These are phyloP conservation scores for Epichloe sibirici DNA, from an alignment of 2,329 filamentous ascomycete genomes.

Conservation along the genomic window DNA sequence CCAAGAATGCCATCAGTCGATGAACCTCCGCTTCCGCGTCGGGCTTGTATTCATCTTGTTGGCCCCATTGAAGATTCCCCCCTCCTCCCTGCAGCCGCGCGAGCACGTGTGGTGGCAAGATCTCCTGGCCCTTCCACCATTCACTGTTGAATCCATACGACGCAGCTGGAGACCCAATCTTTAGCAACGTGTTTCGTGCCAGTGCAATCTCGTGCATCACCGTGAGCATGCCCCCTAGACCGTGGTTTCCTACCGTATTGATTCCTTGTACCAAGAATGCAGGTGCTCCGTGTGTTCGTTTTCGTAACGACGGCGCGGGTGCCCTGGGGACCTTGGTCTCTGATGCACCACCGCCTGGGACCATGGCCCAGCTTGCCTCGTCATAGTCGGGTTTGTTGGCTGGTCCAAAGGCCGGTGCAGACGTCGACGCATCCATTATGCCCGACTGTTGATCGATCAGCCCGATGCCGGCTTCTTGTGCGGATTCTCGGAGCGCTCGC, in stretches of 20 bases:
- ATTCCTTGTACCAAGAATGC: constrained; percentile 36
- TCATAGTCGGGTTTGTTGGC: constrained; percentile 46
- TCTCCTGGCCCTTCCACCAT: constrained; percentile 50
- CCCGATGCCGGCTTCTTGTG: constrained; percentile 35
- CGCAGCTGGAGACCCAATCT: constrained; percentile 25
- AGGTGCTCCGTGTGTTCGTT: constrained; percentile 29
- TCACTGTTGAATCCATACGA: constrained; percentile 43
- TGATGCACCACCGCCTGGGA: constrained; percentile 25
- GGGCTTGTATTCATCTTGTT: constrained; percentile 17
- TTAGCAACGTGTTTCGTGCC: constrained; percentile 42
- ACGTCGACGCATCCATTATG: constrained; percentile 26
- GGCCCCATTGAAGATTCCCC: constrained; percentile 19
- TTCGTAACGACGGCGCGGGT: constrained; percentile 29
- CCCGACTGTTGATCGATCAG: constrained; percentile 37
- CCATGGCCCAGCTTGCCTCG: constrained; percentile 45
- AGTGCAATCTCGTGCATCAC: constrained; percentile 49
- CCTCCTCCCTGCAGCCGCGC: constrained; percentile 19
- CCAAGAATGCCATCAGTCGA: constrained; percentile 51
- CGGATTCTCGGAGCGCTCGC: constrained; percentile 43
- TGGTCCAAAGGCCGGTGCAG: constrained; percentile 42
- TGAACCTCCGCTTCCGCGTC: constrained; percentile 43
- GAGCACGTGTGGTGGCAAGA: constrained; percentile 28
- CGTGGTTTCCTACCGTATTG: constrained; percentile 23
- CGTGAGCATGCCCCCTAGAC: constrained; percentile 42
- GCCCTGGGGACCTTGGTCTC: constrained; percentile 11